A percentile compares a stretch with the other conserved stretches of the same genome.
Conservation (phyloP, 257 asterid genomes). For the Mitragyna speciosa region DNA sequence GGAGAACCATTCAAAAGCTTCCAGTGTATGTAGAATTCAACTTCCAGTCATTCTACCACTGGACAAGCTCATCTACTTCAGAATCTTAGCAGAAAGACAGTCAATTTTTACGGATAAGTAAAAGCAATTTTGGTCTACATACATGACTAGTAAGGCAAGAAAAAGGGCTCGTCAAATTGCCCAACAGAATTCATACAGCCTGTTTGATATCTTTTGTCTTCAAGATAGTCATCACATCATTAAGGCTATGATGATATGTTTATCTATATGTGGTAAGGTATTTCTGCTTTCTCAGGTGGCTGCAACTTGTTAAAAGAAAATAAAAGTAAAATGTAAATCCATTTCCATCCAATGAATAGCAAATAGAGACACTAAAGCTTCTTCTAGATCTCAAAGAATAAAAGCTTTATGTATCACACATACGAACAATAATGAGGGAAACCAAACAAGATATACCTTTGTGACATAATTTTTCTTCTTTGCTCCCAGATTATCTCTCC, state of each 20-base stretch:
- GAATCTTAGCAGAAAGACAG: neutral
- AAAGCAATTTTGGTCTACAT: neutral
- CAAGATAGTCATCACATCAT: no score
- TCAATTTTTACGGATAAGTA: neutral
- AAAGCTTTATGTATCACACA: neutral
- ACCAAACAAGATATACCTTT: conserved; percentile 53
- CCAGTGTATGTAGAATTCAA: no score
- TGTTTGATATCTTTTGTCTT: neutral
- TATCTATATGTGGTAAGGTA: no score
- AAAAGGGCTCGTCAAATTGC: neutral
- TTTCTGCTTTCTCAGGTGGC: neutral
- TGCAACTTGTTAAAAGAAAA: neutral
- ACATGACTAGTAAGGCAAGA: neutral
- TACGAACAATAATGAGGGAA: conserved; percentile 1
- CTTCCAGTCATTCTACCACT: neutral
- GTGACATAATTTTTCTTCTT: conserved; percentile 60
- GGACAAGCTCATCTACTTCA: neutral
- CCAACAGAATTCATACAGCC: neutral
- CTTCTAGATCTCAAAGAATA: neutral
- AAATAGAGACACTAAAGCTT: neutral
- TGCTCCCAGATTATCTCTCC: conserved; percentile 62
- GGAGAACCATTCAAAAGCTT: neutral
- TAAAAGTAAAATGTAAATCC: neutral
- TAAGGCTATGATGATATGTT: no score
- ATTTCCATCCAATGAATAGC: neutral